phyloP scores from a whole-genome alignment of 2,329 filamentous ascomycete genomes.

The Dothidotthia symphoricarpi region DNA sequence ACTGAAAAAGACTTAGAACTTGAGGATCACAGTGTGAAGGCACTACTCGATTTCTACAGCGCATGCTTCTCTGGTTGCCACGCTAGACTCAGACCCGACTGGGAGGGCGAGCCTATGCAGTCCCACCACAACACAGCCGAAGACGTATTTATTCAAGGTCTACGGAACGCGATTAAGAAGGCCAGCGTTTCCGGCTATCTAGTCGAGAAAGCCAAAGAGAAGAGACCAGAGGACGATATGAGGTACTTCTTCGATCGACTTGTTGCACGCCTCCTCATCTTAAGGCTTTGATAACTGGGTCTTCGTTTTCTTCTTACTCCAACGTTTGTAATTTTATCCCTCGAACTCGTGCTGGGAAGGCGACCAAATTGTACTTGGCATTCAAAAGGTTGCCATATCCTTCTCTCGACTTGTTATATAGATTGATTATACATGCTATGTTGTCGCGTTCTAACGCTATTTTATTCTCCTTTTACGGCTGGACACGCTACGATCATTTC shows the following conservation, averaged over 20 bases:
- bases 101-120: constrained; percentile 25
- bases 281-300: constrained; percentile 6
- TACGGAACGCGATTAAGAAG: constrained; percentile 25
- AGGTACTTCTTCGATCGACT: constrained; percentile 41
- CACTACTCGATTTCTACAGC: constrained; percentile 34
- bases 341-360: too few relatives aligned
- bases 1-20: constrained; percentile 9
- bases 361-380: too few relatives aligned
- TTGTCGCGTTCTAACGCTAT: too few relatives aligned
- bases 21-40: constrained; percentile 30
- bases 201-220: constrained; percentile 15
- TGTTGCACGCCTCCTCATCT: constrained; percentile 34
- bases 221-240: constrained; percentile 31
- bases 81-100: constrained; percentile 26
- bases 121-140: constrained; percentile 11
- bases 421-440: too few relatives aligned
- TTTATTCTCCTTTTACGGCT: too few relatives aligned
- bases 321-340: too few relatives aligned
- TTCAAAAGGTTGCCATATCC: too few relatives aligned
- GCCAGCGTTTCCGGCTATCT: constrained; percentile 25
- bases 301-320: too few relatives aligned
- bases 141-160: constrained; percentile 32
- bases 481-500: too few relatives aligned
- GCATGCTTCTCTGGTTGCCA: constrained; percentile 39
- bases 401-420: too few relatives aligned